Base-by-base conservation (phyloP, 1,284 basidiomycete species). In the Pterulicium gracile region DNA sequence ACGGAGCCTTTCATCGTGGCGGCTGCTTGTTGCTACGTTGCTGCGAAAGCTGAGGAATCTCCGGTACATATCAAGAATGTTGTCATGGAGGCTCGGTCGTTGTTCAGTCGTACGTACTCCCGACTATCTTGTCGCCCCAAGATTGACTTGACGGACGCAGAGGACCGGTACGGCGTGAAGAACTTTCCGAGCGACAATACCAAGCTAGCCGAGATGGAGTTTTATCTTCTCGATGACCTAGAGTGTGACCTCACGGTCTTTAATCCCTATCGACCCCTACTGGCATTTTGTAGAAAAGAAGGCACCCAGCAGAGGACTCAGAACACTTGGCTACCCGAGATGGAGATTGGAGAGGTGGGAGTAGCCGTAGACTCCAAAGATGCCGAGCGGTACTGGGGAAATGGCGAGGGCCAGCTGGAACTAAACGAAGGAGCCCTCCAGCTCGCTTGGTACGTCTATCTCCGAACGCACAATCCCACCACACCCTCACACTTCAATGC, bases 191-290 rank as follows among this genome's bases (percentile, higher is more conserved):
- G 81, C 0, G 92, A 97, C 58, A 83, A 91, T 54, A 77, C 83
- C n/a, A 91, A 90, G 58, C 68, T 98, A 3, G 95, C 94, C 3
- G 94, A 98, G 62, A 97, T 97, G 94, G 95, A 98, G 62, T 98
- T 98, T 66, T 98, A 97, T 64, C 78, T 98, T 12, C 79, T 98
- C 17, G 91, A 92, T 57, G 95, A 98, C 61, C 77, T 98, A 35
- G 92, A 96, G 62, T 98, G 95, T 58, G 92, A 98, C 64, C 69
- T 98, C 35, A 78, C 87, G 44, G 74, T 98, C 4, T 97, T 92
- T 61, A 95, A 98, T 61, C 93, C 95, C 0, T 98, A 98, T 64
- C 81, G 90, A 40, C 87, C 88, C 0, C 74, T 98, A 24, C 67
- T 88, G 41, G 72, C 83, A 3, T 70, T 97, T 12, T 88, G 81